phyloP scores from a whole-genome alignment of 352 stramenopile genomes.

The Phytophthora citricola region DNA sequence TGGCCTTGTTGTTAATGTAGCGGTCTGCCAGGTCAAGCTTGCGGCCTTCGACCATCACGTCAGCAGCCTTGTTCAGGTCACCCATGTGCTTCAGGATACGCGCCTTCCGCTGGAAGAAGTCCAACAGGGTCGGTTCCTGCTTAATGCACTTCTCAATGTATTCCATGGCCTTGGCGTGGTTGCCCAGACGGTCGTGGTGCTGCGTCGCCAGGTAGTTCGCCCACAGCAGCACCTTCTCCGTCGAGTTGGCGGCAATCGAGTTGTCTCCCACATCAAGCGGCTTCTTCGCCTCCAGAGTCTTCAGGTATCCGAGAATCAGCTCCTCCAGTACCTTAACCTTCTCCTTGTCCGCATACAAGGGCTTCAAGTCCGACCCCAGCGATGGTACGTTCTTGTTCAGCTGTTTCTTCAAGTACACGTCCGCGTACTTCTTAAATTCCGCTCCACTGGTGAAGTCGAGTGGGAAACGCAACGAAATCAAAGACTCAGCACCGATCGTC shows the following conservation, averaged over 20 bases:
- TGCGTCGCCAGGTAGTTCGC: constrained; percentile 92
- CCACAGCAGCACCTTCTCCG: constrained; percentile 82
- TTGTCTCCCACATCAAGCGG: constrained; percentile 49
- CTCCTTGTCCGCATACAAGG: constrained; percentile 78
- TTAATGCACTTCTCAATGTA: constrained; percentile 94
- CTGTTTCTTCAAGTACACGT: constrained; percentile 68
- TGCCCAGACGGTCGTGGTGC: constrained; percentile 91
- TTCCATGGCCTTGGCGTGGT: constrained; percentile 88
- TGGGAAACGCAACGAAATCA: constrained; percentile 90
- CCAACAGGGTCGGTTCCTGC: constrained; percentile 91
- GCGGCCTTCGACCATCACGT: constrained; percentile 92
- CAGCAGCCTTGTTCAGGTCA: constrained; percentile 90
- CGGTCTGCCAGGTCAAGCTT: constrained; percentile 97
- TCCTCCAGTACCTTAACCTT: constrained; percentile 73
- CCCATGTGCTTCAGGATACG: constrained; percentile 95
- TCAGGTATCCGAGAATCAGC: constrained; percentile 85
- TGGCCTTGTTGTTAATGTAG: constrained; percentile 99
- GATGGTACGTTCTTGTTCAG: constrained; percentile 94
- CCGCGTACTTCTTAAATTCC: constrained; percentile 73
- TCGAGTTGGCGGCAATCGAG: constrained; percentile 33
- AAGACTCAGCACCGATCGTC: constrained; percentile 68
- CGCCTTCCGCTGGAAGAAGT: constrained; percentile 95
- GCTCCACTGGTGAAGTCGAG: constrained; percentile 88
- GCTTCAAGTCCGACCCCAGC: constrained; percentile 93
- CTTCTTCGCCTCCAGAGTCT: constrained; percentile 72